These are phyloP conservation scores for Microthyrium microscopicum DNA, from an alignment of 2,329 filamentous ascomycete genomes.

Conservation along the genomic window DNA sequence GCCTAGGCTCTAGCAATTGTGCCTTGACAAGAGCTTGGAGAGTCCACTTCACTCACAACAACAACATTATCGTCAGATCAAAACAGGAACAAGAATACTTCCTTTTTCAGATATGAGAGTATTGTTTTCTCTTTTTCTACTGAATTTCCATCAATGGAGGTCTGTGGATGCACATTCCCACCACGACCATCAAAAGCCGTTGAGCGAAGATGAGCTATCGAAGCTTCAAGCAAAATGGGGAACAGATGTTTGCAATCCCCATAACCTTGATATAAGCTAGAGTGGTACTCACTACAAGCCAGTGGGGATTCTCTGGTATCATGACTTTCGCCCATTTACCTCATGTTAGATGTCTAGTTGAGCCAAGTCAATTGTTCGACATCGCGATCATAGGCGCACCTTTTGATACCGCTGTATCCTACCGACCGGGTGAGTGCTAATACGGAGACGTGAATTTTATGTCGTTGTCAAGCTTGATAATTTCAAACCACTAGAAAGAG, in stretches of 20 bases:
- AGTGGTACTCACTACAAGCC: too few species aligned
- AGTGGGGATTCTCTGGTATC: constrained; percentile 58
- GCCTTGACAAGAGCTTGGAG: too few species aligned
- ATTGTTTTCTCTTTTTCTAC: too few species aligned
- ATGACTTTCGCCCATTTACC: constrained; percentile 35
- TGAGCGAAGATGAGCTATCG: neutral
- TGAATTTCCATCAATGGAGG: too few species aligned
- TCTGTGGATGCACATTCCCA: too few species aligned
- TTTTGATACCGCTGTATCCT: constrained; percentile 33
- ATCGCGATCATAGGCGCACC: constrained; percentile 33
- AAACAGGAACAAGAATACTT: too few species aligned
- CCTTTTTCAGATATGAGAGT: too few species aligned
- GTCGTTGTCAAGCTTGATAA: neutral
- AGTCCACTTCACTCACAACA: too few species aligned
- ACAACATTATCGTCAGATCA: too few species aligned
- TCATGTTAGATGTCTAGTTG: constrained; percentile 30
- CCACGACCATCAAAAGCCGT: neutral
- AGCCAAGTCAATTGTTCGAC: constrained; percentile 26
- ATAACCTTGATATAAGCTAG: too few species aligned
- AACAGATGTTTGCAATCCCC: constrained; percentile 20
- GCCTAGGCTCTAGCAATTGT: too few species aligned
- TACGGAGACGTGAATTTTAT: neutral
- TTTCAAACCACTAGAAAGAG: neutral
- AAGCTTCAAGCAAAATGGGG: constrained; percentile 23
- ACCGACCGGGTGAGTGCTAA: constrained; percentile 21